Conservation (phyloP, 1,284 basidiomycete genomes). For the Apiotrichum gamsii region DNA sequence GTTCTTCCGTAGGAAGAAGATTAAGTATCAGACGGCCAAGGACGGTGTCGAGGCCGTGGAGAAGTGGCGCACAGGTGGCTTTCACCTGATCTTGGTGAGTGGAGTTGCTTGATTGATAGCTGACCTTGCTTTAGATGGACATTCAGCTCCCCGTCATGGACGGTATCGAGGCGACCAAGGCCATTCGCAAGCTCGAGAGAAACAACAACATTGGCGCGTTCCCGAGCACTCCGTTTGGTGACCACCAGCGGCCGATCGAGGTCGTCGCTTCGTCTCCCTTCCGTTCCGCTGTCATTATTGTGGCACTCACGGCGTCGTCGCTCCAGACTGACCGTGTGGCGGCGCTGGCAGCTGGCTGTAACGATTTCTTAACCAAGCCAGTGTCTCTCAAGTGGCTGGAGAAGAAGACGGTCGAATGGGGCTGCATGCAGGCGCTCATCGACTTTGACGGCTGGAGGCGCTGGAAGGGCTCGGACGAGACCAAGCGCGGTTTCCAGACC, state of each 20-base stretch:
- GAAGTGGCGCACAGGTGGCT: constrained; percentile 89
- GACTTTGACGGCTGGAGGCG: constrained; percentile 49
- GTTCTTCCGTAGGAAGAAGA: constrained; percentile 93
- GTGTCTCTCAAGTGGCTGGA: constrained; percentile 93
- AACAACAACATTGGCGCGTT: constrained; percentile 61
- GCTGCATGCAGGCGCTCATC: constrained; percentile 50
- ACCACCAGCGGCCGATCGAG: constrained; percentile 45
- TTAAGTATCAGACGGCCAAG: constrained; percentile 89
- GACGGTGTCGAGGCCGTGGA: constrained; percentile 94
- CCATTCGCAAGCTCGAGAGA: constrained; percentile 83
- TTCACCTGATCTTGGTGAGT: constrained; percentile 85
- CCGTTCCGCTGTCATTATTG: constrained; percentile 93
- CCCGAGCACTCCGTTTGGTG: constrained; percentile 58
- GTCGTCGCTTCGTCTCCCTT: constrained; percentile 55
- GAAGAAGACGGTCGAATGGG: constrained; percentile 99
- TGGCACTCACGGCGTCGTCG: constrained; percentile 92
- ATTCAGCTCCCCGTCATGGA: constrained; percentile 99
- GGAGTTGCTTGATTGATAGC: not conserved
- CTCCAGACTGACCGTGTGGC: constrained; percentile 88
- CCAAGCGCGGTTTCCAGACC: constrained; percentile 37
- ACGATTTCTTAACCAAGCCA: constrained; percentile 97
- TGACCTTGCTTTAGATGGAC: constrained; percentile 74
- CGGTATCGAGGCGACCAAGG: constrained; percentile 93
- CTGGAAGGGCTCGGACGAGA: constrained; percentile 43
- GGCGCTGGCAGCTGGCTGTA: constrained; percentile 94